Evolutionary conservation across 306 rosid species (phyloP), one percentile per base, ranked within the genome.

Genomic region (Arachis hypogaea): DNA sequence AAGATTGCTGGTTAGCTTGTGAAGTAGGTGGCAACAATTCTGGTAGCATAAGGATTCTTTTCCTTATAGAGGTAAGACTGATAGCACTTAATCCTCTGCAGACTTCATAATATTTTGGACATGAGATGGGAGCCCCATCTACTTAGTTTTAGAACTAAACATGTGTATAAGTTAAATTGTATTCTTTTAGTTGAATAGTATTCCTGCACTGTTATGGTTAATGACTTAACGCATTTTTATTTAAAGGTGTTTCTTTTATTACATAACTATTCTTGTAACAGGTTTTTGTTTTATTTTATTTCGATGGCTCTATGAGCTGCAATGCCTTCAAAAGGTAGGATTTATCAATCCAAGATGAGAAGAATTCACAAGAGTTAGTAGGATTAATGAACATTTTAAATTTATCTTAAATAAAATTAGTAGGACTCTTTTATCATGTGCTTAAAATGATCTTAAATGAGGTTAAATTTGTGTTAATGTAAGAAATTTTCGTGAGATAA

Each of bases 21-120:
- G 41, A 56, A 30, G 36, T 33, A 42, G 30, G 45, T 42, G 41
- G 14, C 16, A 55, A 7, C 30, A 30, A 62, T n/a, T 36, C 22
- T 59, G 30, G 18, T 59, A 9, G 9, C 18, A 9, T 50, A 40
- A 40, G 16, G 14, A 38, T 36, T 54, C 40, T 74, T 55, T 57
- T 29, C 10, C 41, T 46, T 63, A 57, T 57, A 28, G 9, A 52
- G 78, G 54, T 65, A 33, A 63, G 11, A 36, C 7, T 44, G 59
- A 46, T 11, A 11, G 14, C 28, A 43, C 7, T 63, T 41, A 64
- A 51, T 51, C 30, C 14, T 12, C 41, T 33, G 43, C 64, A 11
- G 43, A 11, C 44, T 6, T 59, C 47, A 12, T n/a, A 12, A 12
- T 60, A 36, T 11, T 61, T 14, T 33, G 38, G 38, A 33, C 4